phyloP scores from a whole-genome alignment of 2,329 filamentous ascomycete species.

The Orbilia quercus region DNA sequence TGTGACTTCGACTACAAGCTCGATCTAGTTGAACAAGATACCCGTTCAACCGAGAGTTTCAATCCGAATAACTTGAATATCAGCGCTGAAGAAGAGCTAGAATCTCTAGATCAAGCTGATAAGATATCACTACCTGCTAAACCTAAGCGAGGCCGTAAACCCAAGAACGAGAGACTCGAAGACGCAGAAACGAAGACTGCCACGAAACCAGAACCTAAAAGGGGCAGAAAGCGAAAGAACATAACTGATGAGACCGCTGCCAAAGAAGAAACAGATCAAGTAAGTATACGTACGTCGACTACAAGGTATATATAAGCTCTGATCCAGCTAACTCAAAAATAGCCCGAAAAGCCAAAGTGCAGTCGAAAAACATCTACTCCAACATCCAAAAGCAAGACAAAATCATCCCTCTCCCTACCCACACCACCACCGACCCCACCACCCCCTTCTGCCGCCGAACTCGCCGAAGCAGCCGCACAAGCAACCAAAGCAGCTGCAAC shows the following conservation, averaged over 20 bases:
- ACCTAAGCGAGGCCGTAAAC: slow-evolving; percentile 33
- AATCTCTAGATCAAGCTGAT: neutral
- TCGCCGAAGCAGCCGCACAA: slow-evolving; percentile 6
- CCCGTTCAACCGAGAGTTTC: no score
- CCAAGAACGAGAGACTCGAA: slow-evolving; percentile 1
- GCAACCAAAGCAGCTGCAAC: neutral
- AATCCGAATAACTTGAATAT: no score
- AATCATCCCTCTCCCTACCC: neutral
- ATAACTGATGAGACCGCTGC: neutral
- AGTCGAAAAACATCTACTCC: slow-evolving; percentile 1
- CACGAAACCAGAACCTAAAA: neutral
- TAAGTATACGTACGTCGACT: no score
- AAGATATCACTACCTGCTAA: slow-evolving; percentile 4
- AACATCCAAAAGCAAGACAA: neutral
- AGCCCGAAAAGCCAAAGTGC: slow-evolving; percentile 17
- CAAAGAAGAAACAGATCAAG: neutral
- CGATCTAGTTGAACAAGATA: no score
- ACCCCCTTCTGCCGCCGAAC: slow-evolving; percentile 14
- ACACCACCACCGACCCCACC: slow-evolving; percentile 27
- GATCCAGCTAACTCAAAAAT: no score
- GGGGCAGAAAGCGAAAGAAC: neutral
- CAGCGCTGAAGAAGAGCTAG: no score
- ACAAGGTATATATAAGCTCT: no score
- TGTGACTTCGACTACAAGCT: no score
- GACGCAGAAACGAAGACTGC: neutral